Conservation (phyloP, 371 early-diverging fungal species). For the Catenaria anguillulae region DNA sequence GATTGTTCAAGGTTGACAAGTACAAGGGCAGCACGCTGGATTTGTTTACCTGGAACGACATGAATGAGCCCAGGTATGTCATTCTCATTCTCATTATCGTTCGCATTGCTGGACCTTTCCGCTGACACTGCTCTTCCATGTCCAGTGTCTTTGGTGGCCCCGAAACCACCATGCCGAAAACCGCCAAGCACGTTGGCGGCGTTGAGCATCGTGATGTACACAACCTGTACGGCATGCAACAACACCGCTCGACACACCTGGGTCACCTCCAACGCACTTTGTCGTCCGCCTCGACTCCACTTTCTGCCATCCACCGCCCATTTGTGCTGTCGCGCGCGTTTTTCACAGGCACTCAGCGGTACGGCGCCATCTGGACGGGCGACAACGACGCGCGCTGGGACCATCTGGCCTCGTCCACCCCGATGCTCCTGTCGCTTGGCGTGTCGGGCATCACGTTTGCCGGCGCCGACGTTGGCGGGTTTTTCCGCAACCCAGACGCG, state of each 20-base stretch:
- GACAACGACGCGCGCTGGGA: slow-evolving; percentile 77
- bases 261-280: slow-evolving; percentile 21
- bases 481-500: slow-evolving; percentile 69
- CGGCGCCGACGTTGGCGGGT: slow-evolving; percentile 87
- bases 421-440: slow-evolving; percentile 64
- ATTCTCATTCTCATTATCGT: slow-evolving; percentile 5
- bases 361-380: slow-evolving; percentile 84
- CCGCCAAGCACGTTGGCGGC: slow-evolving; percentile 56
- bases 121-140: too few relatives aligned
- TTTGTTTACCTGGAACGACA: slow-evolving; percentile 84
- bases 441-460: slow-evolving; percentile 58
- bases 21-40: slow-evolving; percentile 57
- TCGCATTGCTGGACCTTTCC: neutral
- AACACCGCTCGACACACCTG: slow-evolving; percentile 32
- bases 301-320: slow-evolving; percentile 34
- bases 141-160: slow-evolving; percentile 67
- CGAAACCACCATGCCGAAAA: slow-evolving; percentile 84
- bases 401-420: slow-evolving; percentile 51
- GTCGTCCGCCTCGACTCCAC: neutral
- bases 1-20: slow-evolving; percentile 44
- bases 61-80: slow-evolving; percentile 55
- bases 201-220: slow-evolving; percentile 81
- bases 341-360: slow-evolving; percentile 73
- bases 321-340: slow-evolving; percentile 81
- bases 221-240: slow-evolving; percentile 63